Evolutionary conservation across 1,284 basidiomycete genomes (phyloP).

Genomic region (Tilletia walkeri): DNA sequence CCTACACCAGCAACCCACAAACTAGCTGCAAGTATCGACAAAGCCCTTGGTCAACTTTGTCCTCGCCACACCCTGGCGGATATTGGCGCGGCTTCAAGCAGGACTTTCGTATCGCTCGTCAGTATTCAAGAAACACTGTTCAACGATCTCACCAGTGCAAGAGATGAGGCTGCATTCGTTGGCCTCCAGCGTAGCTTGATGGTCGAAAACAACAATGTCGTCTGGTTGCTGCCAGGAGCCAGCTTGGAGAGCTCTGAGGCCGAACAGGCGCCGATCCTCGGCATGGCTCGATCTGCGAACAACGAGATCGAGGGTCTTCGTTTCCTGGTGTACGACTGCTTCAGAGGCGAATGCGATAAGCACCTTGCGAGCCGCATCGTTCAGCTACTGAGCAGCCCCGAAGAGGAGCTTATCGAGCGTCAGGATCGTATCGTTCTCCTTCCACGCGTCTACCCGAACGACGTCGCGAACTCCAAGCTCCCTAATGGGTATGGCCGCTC

Average conservation of each 20-base stretch:
- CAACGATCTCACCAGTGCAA: not conserved
- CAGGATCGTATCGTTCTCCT: not conserved
- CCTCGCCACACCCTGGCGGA: not conserved
- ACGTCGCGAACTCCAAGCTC: not conserved
- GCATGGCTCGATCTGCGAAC: not conserved
- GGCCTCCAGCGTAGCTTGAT: not conserved
- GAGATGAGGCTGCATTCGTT: not conserved
- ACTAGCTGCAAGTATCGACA: conserved; percentile 1
- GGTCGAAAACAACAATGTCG: conserved; percentile 5
- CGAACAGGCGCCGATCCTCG: not conserved
- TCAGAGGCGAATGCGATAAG: not conserved
- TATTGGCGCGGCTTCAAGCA: not conserved
- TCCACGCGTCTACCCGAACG: not conserved
- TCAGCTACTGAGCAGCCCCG: not conserved
- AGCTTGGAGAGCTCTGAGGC: not conserved
- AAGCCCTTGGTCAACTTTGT: conserved; percentile 1
- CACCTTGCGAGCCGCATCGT: not conserved
- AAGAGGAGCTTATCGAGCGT: conserved; percentile 1
- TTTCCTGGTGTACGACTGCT: conserved; percentile 1
- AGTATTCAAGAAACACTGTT: not conserved
- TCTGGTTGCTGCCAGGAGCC: not conserved
- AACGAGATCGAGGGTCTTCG: conserved; percentile 4
- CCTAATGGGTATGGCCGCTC: not conserved
- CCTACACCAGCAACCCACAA: not conserved
- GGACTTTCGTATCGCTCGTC: not conserved